Evolutionary conservation across 495 filamentous ascomycete genomes (phyloP).

Genomic region (Bryoglossum gracile): DNA sequence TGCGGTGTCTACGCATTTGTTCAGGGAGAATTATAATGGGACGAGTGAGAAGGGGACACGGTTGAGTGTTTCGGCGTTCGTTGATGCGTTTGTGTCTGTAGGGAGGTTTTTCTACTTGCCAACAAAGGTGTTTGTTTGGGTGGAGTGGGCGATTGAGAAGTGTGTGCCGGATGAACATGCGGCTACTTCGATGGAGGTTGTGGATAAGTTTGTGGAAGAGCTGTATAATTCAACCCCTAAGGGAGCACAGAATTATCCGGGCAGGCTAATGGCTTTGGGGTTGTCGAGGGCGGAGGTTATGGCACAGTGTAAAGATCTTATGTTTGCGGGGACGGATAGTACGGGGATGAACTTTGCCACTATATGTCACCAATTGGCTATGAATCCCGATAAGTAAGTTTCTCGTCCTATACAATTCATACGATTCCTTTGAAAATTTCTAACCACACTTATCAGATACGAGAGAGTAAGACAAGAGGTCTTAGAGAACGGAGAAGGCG

Average conservation of each 20-base stretch:
- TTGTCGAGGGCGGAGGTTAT: constrained; percentile 34
- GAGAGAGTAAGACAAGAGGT: constrained; percentile 32
- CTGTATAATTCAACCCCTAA: constrained; percentile 12
- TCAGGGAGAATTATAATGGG: constrained; percentile 37
- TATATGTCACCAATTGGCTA: constrained; percentile 34
- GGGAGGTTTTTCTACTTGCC: constrained; percentile 43
- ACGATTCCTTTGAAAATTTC: not conserved
- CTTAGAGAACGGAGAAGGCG: constrained; percentile 14
- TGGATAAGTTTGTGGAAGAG: constrained; percentile 31
- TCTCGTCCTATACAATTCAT: not conserved
- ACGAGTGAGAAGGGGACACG: constrained; percentile 27
- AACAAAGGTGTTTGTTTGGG: constrained; percentile 28
- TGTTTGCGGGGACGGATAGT: constrained; percentile 38
- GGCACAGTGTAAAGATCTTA: constrained; percentile 38
- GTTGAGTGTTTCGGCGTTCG: constrained; percentile 33
- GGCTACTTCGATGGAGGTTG: constrained; percentile 32
- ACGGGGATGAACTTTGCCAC: constrained; percentile 39
- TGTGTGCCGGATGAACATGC: constrained; percentile 25
- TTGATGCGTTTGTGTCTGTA: constrained; percentile 41
- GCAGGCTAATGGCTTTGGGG: constrained; percentile 36
- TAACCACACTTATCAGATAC: constrained; percentile 25
- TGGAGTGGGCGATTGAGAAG: constrained; percentile 29
- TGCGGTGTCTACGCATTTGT: constrained; percentile 39
- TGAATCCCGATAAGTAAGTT: constrained; percentile 37
- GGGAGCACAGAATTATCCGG: constrained; percentile 36